Evolutionary conservation across 2,329 filamentous ascomycete species (phyloP).

Genomic region (Claviceps pusilla): DNA sequence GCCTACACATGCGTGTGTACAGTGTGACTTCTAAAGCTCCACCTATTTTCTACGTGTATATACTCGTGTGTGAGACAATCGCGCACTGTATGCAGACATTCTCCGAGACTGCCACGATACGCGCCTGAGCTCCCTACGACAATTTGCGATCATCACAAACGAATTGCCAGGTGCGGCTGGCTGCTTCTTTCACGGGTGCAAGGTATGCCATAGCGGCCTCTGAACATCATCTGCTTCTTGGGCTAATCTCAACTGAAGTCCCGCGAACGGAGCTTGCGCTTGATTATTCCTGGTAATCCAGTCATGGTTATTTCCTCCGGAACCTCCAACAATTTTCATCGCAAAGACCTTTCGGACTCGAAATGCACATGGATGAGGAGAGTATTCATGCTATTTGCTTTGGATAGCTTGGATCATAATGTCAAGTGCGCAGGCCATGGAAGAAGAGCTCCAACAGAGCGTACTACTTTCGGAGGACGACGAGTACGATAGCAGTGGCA

Average conservation of each 20-base stretch:
- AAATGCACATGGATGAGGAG: slow-evolving; percentile 15
- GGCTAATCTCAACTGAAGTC: slow-evolving; percentile 4
- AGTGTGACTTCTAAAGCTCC: neutral
- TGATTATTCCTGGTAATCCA: slow-evolving; percentile 3
- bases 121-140: neutral
- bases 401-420: slow-evolving; percentile 22
- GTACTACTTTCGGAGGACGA: slow-evolving; percentile 35
- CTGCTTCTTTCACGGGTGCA: neutral
- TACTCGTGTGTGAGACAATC: neutral
- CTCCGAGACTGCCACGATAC: slow-evolving; percentile 3
- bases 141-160: neutral
- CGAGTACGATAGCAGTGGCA: slow-evolving; percentile 24
- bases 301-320: slow-evolving; percentile 13
- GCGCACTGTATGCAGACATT: slow-evolving; percentile 5
- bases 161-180: slow-evolving; percentile 1
- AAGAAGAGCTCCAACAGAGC: slow-evolving; percentile 44
- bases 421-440: slow-evolving; percentile 38
- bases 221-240: neutral
- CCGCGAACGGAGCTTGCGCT: slow-evolving; percentile 6
- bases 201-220: neutral
- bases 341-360: slow-evolving; percentile 11
- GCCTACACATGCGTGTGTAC: neutral
- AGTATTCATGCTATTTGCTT: slow-evolving; percentile 7
- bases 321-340: slow-evolving; percentile 9
- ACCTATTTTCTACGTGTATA: neutral